Percentiles rank a stretch among this genome's conserved stretches.
phyloP scores from a whole-genome alignment of 2,329 filamentous ascomycete genomes.

The Colletotrichum lupini region DNA sequence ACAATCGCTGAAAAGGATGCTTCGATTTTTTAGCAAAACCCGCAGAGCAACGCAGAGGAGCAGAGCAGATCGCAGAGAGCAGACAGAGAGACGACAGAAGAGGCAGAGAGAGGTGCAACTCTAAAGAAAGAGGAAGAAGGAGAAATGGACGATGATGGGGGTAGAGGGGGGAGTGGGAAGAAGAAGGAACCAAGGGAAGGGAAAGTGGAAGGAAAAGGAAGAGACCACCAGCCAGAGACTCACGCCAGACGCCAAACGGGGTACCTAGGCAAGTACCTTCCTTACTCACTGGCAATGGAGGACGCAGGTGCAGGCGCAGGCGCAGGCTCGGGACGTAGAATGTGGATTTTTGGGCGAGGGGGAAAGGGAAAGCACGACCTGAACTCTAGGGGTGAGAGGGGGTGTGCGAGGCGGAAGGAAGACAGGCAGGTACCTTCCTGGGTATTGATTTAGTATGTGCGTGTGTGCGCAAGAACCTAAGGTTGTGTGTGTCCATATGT shows the following conservation, averaged over 20 bases:
- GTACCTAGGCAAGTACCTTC: neutral
- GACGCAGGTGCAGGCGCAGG: neutral
- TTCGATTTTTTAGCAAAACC: slow-evolving; percentile 30
- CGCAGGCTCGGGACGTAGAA: neutral
- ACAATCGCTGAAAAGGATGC: slow-evolving; percentile 35
- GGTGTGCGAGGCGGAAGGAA: neutral
- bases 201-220: slow-evolving; percentile 43
- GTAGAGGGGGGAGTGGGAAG: slow-evolving; percentile 38
- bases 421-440: neutral
- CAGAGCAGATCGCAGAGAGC: slow-evolving; percentile 32
- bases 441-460: no score
- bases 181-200: slow-evolving; percentile 36
- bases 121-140: slow-evolving; percentile 34
- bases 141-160: slow-evolving; percentile 16
- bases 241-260: slow-evolving; percentile 40
- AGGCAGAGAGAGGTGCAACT: slow-evolving; percentile 38
- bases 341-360: slow-evolving; percentile 18
- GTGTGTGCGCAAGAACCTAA: no score
- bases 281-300: slow-evolving; percentile 18
- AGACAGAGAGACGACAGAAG: slow-evolving; percentile 46
- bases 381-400: neutral
- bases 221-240: slow-evolving; percentile 37
- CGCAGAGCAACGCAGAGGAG: slow-evolving; percentile 32
- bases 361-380: slow-evolving; percentile 11
- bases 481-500: no score